Evolutionary conservation across 805 yeast species (phyloP).

Genomic region (Lipomyces yamadae): DNA sequence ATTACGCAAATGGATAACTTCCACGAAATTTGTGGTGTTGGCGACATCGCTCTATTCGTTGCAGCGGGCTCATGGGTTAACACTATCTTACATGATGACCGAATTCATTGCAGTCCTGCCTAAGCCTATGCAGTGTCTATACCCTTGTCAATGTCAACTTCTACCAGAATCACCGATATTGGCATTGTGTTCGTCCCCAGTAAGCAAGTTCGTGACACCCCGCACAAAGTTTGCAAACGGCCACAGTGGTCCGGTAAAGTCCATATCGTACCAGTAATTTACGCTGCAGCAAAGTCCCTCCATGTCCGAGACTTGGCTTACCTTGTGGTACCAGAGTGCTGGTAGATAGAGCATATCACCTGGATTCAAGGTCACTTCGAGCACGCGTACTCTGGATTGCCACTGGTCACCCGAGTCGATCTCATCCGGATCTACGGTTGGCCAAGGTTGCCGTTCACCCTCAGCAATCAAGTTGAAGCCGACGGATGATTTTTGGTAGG

Average conservation of each 20-base stretch:
- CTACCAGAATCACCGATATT: neutral
- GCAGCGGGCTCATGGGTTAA: neutral
- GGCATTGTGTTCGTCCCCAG: neutral
- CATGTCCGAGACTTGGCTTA: constrained; percentile 34
- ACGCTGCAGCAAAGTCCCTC: constrained; percentile 35
- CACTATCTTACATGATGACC: neutral
- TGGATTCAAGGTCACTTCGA: constrained; percentile 43
- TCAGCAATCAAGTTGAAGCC: constrained; percentile 35
- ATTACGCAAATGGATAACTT: neutral
- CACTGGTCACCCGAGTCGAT: constrained; percentile 14
- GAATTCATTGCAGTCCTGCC: neutral
- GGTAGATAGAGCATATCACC: constrained; percentile 50
- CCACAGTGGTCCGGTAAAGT: constrained; percentile 32
- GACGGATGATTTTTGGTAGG: constrained; percentile 38
- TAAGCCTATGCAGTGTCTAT: neutral
- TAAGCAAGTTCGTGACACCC: neutral
- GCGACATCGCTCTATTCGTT: neutral
- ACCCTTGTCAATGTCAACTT: neutral
- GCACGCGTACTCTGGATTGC: constrained; percentile 20
- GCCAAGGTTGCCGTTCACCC: constrained; percentile 32
- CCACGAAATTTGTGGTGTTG: neutral
- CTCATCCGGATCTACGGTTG: constrained; percentile 29
- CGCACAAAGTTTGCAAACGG: constrained; percentile 14
- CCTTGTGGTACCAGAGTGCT: constrained; percentile 51
- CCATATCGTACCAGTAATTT: constrained; percentile 37